Percentiles rank a stretch among this genome's conserved stretches.
Evolutionary conservation across 371 early-diverging fungal species (phyloP).

Genomic region (Blakeslea trispora): DNA sequence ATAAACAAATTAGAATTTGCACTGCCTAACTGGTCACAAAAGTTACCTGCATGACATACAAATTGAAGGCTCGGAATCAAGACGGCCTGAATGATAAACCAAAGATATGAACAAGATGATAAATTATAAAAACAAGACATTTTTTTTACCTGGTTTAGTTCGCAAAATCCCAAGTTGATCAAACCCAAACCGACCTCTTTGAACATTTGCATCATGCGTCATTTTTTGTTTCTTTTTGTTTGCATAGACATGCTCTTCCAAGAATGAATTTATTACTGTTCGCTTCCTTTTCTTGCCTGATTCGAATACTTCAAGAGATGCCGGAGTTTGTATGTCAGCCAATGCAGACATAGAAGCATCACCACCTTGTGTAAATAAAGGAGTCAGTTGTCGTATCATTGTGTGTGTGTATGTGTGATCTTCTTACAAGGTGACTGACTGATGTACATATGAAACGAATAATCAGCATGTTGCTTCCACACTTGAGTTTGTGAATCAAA

Average conservation of each 20-base stretch:
- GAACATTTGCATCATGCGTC: constrained; percentile 13
- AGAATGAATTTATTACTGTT: constrained; percentile 15
- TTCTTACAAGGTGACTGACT: constrained; percentile 75
- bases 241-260: constrained; percentile 33
- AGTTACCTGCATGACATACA: constrained; percentile 83
- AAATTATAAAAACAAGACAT: background rate
- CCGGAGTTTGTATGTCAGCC: constrained; percentile 52
- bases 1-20: background rate
- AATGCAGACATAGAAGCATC: constrained; percentile 75
- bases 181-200: constrained; percentile 66
- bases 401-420: background rate
- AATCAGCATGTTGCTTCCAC: constrained; percentile 20
- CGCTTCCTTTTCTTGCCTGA: constrained; percentile 34
- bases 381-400: background rate
- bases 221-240: constrained; percentile 37
- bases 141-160: constrained; percentile 73
- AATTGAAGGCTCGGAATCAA: constrained; percentile 75
- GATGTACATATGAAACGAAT: constrained; percentile 71
- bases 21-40: background rate
- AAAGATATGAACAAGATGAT: background rate
- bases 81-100: constrained; percentile 45
- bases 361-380: constrained; percentile 54
- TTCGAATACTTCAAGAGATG: constrained; percentile 47
- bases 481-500: constrained; percentile 4
- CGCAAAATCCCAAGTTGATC: constrained; percentile 61